Base-by-base conservation (phyloP, 1,139 yeast genomes). In the Taiozyma sp. region DNA sequence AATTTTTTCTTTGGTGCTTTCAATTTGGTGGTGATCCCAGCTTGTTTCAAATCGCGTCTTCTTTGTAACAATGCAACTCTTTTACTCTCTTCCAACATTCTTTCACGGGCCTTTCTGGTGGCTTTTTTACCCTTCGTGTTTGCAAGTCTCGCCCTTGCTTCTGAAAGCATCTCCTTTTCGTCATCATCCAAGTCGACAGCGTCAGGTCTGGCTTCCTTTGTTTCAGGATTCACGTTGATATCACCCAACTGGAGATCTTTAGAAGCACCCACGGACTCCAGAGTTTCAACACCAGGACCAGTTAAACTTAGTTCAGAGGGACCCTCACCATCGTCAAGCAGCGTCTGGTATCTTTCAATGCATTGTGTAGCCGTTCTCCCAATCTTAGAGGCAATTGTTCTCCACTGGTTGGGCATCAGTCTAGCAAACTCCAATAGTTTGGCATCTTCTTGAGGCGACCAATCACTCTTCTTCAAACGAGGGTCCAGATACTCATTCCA, bases 61-160 rank as follows among this genome's bases (percentile, higher is more conserved):
- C 85, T 87, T 60, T 90, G 96, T 16, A 91, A 65, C 52, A 85
- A 70, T 0, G 97, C 89, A 22, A 89, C 74, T 43, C 96, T 71
- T 60, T 81, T 79, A 52, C 88, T 83, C 62, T 86, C 91, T 47
- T 83, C 88, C 32, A 82, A 64, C 79, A 89, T 78, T 50, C 95
- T 73, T 62, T 93, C 99, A 51, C 99, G 74, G 4, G 87, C 89
- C 64, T 91, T 88, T 53, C 99, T 71, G 55, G 90, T 88, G 1
- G 98, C 98, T 68, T 93, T 93, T 61, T 91, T 90, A 54, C 99
- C 99, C 65, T 87, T 93, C 0, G 97, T 91, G 61, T 89, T 91
- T 10, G 96, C 89, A 57, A 93, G 71, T 59, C 99, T 77, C 1
- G 97, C 96, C 50, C 87, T 79, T 0, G 99, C 98, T 64, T 93